phyloP scores from a whole-genome alignment of 1,139 yeast species.

The Nakaseomyces uthaithaninus region DNA sequence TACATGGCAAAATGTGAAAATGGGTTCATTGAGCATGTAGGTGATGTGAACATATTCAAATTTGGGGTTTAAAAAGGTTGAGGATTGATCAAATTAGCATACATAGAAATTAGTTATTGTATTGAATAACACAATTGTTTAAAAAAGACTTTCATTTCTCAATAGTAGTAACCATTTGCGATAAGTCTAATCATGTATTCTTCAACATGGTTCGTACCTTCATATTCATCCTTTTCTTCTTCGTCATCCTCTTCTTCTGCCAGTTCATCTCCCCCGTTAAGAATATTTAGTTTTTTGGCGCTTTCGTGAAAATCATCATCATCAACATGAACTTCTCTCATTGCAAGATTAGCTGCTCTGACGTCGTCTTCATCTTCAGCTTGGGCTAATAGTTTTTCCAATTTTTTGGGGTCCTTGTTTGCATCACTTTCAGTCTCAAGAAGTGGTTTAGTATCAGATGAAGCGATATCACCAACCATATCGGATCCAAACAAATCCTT shows the following conservation, averaged over 20 bases:
- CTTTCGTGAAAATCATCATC: slow-evolving; percentile 69
- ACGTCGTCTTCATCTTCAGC: slow-evolving; percentile 98
- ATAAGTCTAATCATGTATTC: slow-evolving; percentile 93
- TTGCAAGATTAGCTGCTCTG: slow-evolving; percentile 80
- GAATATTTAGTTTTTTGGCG: slow-evolving; percentile 8
- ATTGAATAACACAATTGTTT: too few species aligned
- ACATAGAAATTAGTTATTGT: too few species aligned
- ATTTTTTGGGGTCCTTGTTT: slow-evolving; percentile 33
- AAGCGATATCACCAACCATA: slow-evolving; percentile 32
- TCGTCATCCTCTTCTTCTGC: slow-evolving; percentile 20
- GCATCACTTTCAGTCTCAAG: slow-evolving; percentile 31
- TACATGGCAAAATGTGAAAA: too few species aligned
- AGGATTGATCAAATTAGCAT: too few species aligned
- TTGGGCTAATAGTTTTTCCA: slow-evolving; percentile 69
- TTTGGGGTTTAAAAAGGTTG: too few species aligned
- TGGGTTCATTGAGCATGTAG: too few species aligned
- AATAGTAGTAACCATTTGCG: slow-evolving; percentile 66
- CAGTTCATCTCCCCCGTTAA: slow-evolving; percentile 14
- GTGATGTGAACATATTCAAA: too few species aligned
- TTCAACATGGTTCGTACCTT: slow-evolving; percentile 82
- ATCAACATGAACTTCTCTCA: slow-evolving; percentile 78
- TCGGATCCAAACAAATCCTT: slow-evolving; percentile 74
- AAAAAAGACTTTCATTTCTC: too few species aligned
- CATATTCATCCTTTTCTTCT: slow-evolving; percentile 47
- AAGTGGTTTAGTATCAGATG: slow-evolving; percentile 32